phyloP scores from a whole-genome alignment of 2,329 filamentous ascomycete species.

The Diaporthe caulivora region DNA sequence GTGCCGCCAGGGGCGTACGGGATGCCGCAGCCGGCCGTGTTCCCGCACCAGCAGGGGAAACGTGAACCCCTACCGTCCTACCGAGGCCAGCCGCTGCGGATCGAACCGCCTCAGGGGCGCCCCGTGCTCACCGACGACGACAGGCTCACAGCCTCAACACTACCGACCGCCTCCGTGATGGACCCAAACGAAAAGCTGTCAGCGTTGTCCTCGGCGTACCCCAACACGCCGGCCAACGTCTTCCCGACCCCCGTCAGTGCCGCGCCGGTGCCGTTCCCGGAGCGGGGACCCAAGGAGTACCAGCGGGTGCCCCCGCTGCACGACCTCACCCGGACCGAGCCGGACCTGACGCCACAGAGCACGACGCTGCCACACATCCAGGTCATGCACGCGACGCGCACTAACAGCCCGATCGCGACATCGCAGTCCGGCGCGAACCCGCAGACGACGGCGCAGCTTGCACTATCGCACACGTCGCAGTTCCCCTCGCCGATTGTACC shows the following conservation, averaged over 20 bases:
- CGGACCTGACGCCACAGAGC: conserved; percentile 65
- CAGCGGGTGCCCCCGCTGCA: conserved; percentile 72
- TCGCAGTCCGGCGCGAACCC: conserved; percentile 55
- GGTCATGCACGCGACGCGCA: conserved; percentile 63
- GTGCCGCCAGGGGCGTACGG: conserved; percentile 72
- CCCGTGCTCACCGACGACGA: conserved; percentile 69
- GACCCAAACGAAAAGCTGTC: conserved; percentile 72
- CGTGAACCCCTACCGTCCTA: conserved; percentile 71
- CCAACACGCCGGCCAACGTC: conserved; percentile 62
- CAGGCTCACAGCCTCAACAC: conserved; percentile 68
- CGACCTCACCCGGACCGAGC: conserved; percentile 68
- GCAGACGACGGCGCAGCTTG: conserved; percentile 70
- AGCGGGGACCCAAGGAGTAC: conserved; percentile 67
- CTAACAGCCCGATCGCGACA: conserved; percentile 60
- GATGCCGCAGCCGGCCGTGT: conserved; percentile 62
- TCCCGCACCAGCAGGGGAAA: conserved; percentile 56
- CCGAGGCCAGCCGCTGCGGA: conserved; percentile 71
- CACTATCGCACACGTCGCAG: conserved; percentile 65
- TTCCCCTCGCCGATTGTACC: conserved; percentile 52
- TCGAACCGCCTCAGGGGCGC: conserved; percentile 72
- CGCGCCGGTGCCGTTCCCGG: conserved; percentile 56
- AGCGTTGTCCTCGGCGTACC: conserved; percentile 62
- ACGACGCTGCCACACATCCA: conserved; percentile 69
- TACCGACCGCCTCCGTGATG: conserved; percentile 68
- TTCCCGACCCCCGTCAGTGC: conserved; percentile 75